Evolutionary conservation across 495 filamentous ascomycete species (phyloP).

Genomic region (Polyplosphaeria fusca): DNA sequence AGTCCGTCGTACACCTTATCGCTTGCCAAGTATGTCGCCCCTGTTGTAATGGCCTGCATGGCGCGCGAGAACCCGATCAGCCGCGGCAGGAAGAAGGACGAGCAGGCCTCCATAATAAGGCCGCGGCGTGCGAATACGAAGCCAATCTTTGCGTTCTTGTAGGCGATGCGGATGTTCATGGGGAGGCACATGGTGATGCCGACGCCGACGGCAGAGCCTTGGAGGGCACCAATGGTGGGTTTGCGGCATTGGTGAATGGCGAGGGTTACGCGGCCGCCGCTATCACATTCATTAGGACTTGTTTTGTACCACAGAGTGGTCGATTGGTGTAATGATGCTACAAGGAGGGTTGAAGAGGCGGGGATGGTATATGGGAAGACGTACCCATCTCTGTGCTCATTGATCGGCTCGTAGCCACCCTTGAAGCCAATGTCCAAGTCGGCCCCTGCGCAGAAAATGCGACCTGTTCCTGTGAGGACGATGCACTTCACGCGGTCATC

Average conservation of each 20-base stretch:
- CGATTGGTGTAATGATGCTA: neutral
- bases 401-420: constrained; percentile 34
- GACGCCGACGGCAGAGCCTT: constrained; percentile 63
- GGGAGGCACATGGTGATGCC: constrained; percentile 68
- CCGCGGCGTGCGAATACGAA: constrained; percentile 64
- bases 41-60: constrained; percentile 58
- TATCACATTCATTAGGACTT: constrained; percentile 12
- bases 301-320: neutral
- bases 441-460: constrained; percentile 64
- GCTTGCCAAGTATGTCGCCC: constrained; percentile 44
- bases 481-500: constrained; percentile 53
- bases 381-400: constrained; percentile 51
- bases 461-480: constrained; percentile 57
- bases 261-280: constrained; percentile 55
- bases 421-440: constrained; percentile 57
- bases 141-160: constrained; percentile 55
- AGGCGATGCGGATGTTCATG: constrained; percentile 56
- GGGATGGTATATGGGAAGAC: neutral
- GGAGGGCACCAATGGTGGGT: constrained; percentile 62
- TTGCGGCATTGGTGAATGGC: constrained; percentile 62
- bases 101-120: constrained; percentile 60
- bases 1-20: constrained; percentile 49
- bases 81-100: constrained; percentile 61
- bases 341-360: neutral
- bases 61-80: constrained; percentile 57